Percentiles rank a stretch among this genome's conserved stretches.
Conservation (phyloP, 257 asterid species). For the Scutellaria galericulata region DNA sequence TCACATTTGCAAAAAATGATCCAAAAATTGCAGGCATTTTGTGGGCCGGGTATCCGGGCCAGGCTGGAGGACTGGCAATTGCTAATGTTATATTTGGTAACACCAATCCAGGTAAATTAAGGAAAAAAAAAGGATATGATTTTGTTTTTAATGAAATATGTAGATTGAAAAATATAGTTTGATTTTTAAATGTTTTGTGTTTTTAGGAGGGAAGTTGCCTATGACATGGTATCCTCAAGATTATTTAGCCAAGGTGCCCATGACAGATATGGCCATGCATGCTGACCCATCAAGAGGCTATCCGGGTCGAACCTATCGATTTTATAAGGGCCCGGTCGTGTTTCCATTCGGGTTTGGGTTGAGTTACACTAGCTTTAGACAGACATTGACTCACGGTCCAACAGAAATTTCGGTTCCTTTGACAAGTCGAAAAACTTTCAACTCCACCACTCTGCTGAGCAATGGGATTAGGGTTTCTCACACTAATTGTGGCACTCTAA, state of each 20-base stretch:
- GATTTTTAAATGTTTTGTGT: too few species aligned
- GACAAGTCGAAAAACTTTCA: conserved; percentile 30
- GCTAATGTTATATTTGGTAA: conserved; percentile 86
- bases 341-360: conserved; percentile 78
- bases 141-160: too few species aligned
- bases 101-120: conserved; percentile 64
- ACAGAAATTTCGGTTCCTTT: conserved; percentile 50
- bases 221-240: conserved; percentile 94
- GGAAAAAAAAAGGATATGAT: too few species aligned
- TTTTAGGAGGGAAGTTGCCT: conserved; percentile 80
- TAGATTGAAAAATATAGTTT: too few species aligned
- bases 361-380: conserved; percentile 66
- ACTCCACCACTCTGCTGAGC: conserved; percentile 44
- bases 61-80: conserved; percentile 89
- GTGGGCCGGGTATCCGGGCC: conserved; percentile 97
- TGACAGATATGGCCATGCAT: conserved; percentile 83
- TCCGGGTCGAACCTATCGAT: conserved; percentile 87
- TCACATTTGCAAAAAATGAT: conserved; percentile 74
- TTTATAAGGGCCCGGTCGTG: conserved; percentile 82
- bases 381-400: conserved; percentile 60
- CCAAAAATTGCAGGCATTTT: conserved; percentile 68
- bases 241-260: conserved; percentile 62
- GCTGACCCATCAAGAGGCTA: conserved; percentile 74
- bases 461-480: conserved; percentile 62
- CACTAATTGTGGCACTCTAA: conserved; percentile 62